Evolutionary conservation across 2,329 filamentous ascomycete species (phyloP).

Genomic region (Fusarium metavorans): DNA sequence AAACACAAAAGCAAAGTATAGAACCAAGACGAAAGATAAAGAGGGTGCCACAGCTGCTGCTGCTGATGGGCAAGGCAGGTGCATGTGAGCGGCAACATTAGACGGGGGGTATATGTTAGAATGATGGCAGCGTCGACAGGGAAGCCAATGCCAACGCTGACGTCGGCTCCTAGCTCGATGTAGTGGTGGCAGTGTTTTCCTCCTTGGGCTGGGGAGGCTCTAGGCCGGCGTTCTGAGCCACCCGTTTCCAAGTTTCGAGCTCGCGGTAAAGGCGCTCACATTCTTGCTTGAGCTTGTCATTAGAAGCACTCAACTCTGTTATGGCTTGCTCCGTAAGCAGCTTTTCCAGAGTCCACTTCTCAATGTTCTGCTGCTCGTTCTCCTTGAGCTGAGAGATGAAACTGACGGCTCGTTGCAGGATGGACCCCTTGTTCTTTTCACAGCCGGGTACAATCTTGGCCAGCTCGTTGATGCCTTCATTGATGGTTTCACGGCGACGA

Average conservation of each 20-base stretch:
- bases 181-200: slow-evolving; percentile 44
- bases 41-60: slow-evolving; percentile 18
- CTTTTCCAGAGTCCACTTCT: slow-evolving; percentile 94
- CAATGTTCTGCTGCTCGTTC: slow-evolving; percentile 92
- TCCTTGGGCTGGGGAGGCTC: slow-evolving; percentile 56
- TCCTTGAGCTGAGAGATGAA: slow-evolving; percentile 97
- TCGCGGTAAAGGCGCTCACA: slow-evolving; percentile 83
- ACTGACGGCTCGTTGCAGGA: slow-evolving; percentile 90
- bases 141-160: slow-evolving; percentile 29
- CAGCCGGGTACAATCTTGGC: slow-evolving; percentile 97
- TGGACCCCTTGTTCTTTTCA: slow-evolving; percentile 99
- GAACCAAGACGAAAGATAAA: slow-evolving; percentile 26
- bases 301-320: slow-evolving; percentile 85
- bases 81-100: slow-evolving; percentile 22
- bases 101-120: slow-evolving; percentile 43
- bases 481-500: slow-evolving; percentile 96
- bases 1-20: slow-evolving; percentile 10
- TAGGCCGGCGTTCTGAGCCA: slow-evolving; percentile 71
- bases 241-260: slow-evolving; percentile 82
- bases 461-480: slow-evolving; percentile 98
- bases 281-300: slow-evolving; percentile 87
- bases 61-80: slow-evolving; percentile 12
- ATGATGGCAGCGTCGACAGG: slow-evolving; percentile 6
- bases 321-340: slow-evolving; percentile 90
- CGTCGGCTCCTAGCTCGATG: slow-evolving; percentile 45